Evolutionary conservation across 164 flowering plant genomes (phyloP), one percentile per base, ranked within the genome.

Genomic region (Protea cynaroides): DNA sequence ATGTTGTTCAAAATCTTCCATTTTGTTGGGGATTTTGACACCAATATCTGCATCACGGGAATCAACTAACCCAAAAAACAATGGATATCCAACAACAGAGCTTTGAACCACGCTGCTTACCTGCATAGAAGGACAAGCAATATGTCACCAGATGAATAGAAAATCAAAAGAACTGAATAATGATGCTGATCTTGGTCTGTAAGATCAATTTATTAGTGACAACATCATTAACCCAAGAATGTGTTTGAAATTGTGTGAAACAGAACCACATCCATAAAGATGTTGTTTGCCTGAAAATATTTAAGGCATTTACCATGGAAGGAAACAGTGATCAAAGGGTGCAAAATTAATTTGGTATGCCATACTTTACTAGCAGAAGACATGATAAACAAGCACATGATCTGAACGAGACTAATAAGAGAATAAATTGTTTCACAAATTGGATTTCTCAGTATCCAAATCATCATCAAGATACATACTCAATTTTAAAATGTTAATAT

Each of bases 1-100:
- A 50, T 70, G 65, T 57, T 80, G 81, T 37, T 83, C 87, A 2
- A 44, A 2, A 44, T 69, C 66, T 19, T 61, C 44, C 4, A 14
- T 34, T 9, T 71, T 71, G 56, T 71, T 63, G 21, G 53, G 62
- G 59, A 75, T 62, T 66, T 77, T 80, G 59, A 93, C 55, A 29
- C 96, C 97, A 12, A 87, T 53, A 47, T 90, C 83, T 15, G 88
- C 86, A 58, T 78, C 24, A 3, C 70, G 47, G 14, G 88, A 81
- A 56, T 74, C 46, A 37, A 84, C 80, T 25, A 74, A 74, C 25
- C 94, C 98, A 58, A 82, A 74, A 50, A 83, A 74, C 29, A 78
- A 53, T 4, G 85, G 56, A 59, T 73, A 60, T 44, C 76, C 71
- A 8, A 69, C 52, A 29, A 71, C 11, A 24, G 50, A 54, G 63